Conservation (phyloP, 176 grass and related monocot genomes). For the Bolboschoenus planiculmis region DNA sequence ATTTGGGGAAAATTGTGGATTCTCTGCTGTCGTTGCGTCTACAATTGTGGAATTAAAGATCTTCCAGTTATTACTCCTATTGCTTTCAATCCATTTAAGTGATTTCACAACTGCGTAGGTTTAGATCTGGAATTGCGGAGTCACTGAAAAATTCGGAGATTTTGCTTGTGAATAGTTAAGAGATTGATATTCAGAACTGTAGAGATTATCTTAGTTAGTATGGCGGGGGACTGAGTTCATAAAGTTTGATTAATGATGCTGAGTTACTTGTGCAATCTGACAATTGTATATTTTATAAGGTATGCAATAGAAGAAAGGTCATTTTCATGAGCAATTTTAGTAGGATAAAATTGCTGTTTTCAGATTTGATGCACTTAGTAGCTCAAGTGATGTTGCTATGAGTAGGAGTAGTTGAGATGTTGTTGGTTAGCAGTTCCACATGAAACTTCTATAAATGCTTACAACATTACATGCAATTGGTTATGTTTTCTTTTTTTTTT, state of each 20-base stretch:
- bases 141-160: neutral
- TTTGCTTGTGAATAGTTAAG: neutral
- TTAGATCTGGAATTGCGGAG: slow-evolving; percentile 9
- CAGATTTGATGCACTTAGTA: neutral
- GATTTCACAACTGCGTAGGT: neutral
- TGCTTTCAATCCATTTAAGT: neutral
- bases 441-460: neutral
- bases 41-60: neutral
- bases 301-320: neutral
- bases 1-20: slow-evolving; percentile 26
- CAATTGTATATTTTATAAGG: neutral
- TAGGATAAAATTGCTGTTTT: neutral
- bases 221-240: neutral
- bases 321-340: neutral
- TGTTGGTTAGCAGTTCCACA: neutral
- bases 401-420: neutral
- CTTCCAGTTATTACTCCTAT: neutral
- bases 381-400: neutral
- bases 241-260: neutral
- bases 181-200: neutral
- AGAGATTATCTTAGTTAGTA: neutral
- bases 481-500: neutral
- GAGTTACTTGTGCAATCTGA: neutral
- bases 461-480: neutral
- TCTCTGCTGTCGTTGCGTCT: neutral